Evolutionary conservation across 139 green algal species (phyloP), one percentile per base, ranked within the genome.

Genomic region (Tetraselmis chui): DNA sequence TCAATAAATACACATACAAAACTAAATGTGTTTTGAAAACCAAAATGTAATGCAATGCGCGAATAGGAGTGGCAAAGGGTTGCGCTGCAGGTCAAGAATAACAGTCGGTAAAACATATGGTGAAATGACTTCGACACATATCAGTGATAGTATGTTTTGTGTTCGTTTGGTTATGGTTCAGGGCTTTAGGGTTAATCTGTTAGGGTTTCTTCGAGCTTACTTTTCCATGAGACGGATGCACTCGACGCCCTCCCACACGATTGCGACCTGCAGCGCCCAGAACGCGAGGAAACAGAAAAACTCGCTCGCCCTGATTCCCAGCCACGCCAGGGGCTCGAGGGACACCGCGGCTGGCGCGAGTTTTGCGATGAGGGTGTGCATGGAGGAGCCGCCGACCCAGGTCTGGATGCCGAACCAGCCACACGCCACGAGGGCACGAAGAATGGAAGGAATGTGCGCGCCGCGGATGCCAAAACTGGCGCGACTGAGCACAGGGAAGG

Each of bases 321-420:
- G 82, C 85, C 45, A 87, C 0, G 82, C 31, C 0, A 91, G 45
- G 1, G 80, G 76, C 28, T 32, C 23, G 11, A 18, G 29, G 29
- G 27, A 81, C 82, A 24, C 76, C 79, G 1, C 75, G 80, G 0
- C 90, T 30, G 0, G 84, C 82, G 30, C 32, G 30, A 67, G 45
- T 18, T 67, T 67, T 67, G 45, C 45, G 26, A 90, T 74, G 84
- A 93, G 87, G 80, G 90, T 83, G 80, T 86, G 85, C 26, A 91
- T 84, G 77, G 78, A 84, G 79, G 58, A 85, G 79, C 87, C 87
- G 1, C 90, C 92, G 25, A 96, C 84, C 86, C 89, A 92, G 1
- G 90, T 93, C 80, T 96, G 91, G 74, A 96, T 94, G 24, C 93
- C 93, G 83, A 95, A 96, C 93, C 93, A 95, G 30, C 89, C 92